Base-by-base conservation (phyloP, 2,329 filamentous ascomycete genomes). In the Aspergillus pseudotamarii region DNA sequence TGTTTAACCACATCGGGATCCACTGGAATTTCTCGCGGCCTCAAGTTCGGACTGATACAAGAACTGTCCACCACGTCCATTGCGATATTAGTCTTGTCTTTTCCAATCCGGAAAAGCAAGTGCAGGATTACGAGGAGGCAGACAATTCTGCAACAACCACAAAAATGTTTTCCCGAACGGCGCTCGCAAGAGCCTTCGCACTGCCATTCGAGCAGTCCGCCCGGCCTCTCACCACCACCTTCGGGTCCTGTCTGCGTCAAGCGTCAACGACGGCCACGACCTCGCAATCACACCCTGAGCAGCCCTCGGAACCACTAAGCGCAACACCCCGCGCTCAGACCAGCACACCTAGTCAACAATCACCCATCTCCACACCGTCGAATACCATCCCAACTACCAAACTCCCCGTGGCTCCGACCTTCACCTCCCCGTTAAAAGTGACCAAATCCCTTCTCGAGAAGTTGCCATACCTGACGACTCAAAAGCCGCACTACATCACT, bases 401-500 rank as follows among this genome's bases (percentile, higher is more conserved):
- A 66, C 73, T 75, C 60, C 74, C 77, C 45, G 64, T 78, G n/a
- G 69, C 73, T 34, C 78, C 78, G n/a, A 72, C 69, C 36, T 79
- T 80, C 67, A 69, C 61, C 59, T 63, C 67, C 0, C 78, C 79
- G 4, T 71, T 82, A 26, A 74, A 80, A 67, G 73, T 82, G 59
- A 78, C 76, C 21, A 71, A 78, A 64, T 77, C 80, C 16, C 69
- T 82, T 38, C 75, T 80, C 66, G 68, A 73, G 23, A 76, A 79
- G 58, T 79, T 84, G 38, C 81, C 82, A 9, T 72, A 78, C 59
- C 79, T 84, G 58, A 72, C 72, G 48, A 71, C 76, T 51, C 82
- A 84, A 68, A 70, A 73, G 43, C 79, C 81, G 28, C 80, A 83
- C 73, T 84, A 83, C 71, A 76, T 83, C 46, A 76, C 78, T 30